Conservation (phyloP, 305 asterid species). For the Solanum chacoense region DNA sequence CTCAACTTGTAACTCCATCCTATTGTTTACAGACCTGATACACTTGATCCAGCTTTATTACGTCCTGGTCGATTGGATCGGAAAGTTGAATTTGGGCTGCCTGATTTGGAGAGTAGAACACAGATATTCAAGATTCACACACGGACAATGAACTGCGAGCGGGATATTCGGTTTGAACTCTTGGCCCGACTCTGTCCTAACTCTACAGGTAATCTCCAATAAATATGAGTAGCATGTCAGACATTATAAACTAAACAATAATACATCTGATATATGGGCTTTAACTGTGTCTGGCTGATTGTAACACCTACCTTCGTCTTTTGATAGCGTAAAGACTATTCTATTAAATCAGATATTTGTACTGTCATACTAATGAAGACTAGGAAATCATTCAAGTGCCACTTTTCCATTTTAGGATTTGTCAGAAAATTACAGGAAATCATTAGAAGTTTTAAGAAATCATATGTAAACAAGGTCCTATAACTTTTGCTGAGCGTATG, state of each 20-base stretch:
- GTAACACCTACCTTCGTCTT: background rate
- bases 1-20: background rate
- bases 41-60: constrained; percentile 17
- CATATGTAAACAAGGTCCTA: background rate
- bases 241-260: constrained; percentile 37
- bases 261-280: background rate
- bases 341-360: background rate
- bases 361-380: background rate
- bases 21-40: constrained; percentile 5
- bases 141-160: constrained; percentile 31
- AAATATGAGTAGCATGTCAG: constrained; percentile 58
- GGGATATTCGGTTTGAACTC: constrained; percentile 10
- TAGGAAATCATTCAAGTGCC: background rate
- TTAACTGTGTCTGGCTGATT: background rate
- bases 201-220: constrained; percentile 4
- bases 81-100: constrained; percentile 89
- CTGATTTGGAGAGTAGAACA: constrained; percentile 44
- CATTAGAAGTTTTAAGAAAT: background rate
- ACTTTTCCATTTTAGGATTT: background rate
- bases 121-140: constrained; percentile 37
- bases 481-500: background rate
- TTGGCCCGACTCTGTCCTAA: constrained; percentile 11
- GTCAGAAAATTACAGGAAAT: background rate
- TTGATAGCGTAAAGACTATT: background rate
- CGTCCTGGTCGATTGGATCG: constrained; percentile 89